Evolutionary conservation across 2,329 filamentous ascomycete genomes (phyloP).

Genomic region (Paraphoma sp.): DNA sequence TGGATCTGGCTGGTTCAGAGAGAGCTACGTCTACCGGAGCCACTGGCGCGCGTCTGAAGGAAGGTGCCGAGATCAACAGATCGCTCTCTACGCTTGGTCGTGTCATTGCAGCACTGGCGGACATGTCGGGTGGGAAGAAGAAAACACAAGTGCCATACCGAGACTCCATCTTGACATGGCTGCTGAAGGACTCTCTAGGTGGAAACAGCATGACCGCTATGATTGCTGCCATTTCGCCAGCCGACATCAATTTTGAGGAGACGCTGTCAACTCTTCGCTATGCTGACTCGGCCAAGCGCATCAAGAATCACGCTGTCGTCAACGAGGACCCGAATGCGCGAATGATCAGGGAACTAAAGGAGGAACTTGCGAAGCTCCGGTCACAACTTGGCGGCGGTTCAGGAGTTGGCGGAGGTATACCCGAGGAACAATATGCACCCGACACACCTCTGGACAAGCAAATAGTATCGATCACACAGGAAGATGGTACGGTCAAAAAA

Average conservation of each 20-base stretch:
- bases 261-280: conserved; percentile 95
- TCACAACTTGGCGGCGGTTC: conserved; percentile 71
- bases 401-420: conserved; percentile 50
- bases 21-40: conserved; percentile 96
- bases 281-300: conserved; percentile 95
- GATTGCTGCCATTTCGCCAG: conserved; percentile 98
- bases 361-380: conserved; percentile 84
- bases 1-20: conserved; percentile 97
- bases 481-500: conserved; percentile 88
- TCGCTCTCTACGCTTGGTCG: conserved; percentile 95
- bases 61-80: conserved; percentile 97
- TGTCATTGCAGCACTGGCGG: conserved; percentile 94
- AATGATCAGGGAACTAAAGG: conserved; percentile 98
- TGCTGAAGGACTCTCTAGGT: conserved; percentile 94
- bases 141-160: conserved; percentile 88
- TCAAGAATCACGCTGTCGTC: conserved; percentile 99
- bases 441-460: conserved; percentile 94
- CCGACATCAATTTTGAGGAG: conserved; percentile 99
- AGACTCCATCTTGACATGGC: conserved; percentile 95
- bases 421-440: conserved; percentile 83
- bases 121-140: conserved; percentile 85
- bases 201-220: conserved; percentile 99
- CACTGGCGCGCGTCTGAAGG: conserved; percentile 91
- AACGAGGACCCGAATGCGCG: conserved; percentile 99
- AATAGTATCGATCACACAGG: conserved; percentile 88